Evolutionary conservation across 2,329 filamentous ascomycete genomes (phyloP), one percentile per base, ranked within the genome.

Genomic region (Pseudogymnoascus sp.): DNA sequence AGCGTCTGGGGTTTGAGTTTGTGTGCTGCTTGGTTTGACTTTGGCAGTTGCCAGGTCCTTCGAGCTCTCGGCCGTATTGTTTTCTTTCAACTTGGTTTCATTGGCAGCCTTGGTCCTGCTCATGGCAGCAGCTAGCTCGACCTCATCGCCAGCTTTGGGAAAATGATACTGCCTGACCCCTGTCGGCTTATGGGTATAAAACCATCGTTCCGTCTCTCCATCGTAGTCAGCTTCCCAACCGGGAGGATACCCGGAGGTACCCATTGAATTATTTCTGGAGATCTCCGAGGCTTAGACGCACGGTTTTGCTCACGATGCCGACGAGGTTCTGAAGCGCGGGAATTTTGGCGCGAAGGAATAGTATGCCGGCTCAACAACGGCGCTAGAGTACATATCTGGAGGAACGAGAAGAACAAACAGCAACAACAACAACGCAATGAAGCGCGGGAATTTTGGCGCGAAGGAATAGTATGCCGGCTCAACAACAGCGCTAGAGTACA

Each of bases 161-260:
- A 65, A 63, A 43, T 59, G 59, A 35, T 58, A 63, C 45, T 65
- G 63, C 35, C 58, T 63, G 61, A 61, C 62, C 14, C 63, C 63
- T 14, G 63, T 49, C 33, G 63, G 63, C 14, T 59, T 62, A 41
- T 65, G 63, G n/a, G 63, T 60, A 38, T 63, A 65, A 35, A 61
- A 65, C 63, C 63, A 65, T 59, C 61, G 19, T 10, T 65, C 63
- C 33, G 55, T 58, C 11, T 49, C 49, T 31, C 61, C 61, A 63
- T 65, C 63, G 16, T 63, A 65, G 59, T 65, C 63, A 49, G 63
- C 61, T 41, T 58, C 63, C 63, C 63, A 65, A 39, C 62, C 63
- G n/a, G 26, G 58, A 23, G 63, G 63, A 55, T 55, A 55, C 10
- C 49, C 49, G 10, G 49, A 55, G 49, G 49, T 55, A 55, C 49